Evolutionary conservation across 768 basidiomycete species (phyloP).

Genomic region (Mycena venus): DNA sequence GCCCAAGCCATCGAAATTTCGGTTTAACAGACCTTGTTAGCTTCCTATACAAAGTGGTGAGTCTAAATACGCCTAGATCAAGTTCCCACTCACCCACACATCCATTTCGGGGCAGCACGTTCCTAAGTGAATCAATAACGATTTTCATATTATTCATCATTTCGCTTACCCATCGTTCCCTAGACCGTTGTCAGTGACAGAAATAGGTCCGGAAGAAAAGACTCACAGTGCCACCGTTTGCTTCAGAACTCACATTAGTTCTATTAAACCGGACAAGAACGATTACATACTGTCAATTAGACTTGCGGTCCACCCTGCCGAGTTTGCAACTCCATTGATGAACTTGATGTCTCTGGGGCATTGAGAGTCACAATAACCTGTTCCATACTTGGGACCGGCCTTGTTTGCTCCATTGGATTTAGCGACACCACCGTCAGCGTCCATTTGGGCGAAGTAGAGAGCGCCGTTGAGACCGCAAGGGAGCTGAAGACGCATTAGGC

Average conservation of each 20-base stretch:
- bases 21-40: slow-evolving; percentile 43
- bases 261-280: not conserved
- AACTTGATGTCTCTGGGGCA: slow-evolving; percentile 75
- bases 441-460: slow-evolving; percentile 73
- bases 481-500: slow-evolving; percentile 39
- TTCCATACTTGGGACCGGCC: slow-evolving; percentile 68
- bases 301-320: slow-evolving; percentile 20
- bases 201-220: not conserved
- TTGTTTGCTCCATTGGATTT: slow-evolving; percentile 51
- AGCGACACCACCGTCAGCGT: slow-evolving; percentile 64
- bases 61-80: slow-evolving; percentile 19
- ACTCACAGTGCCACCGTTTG: slow-evolving; percentile 52
- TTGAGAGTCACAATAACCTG: slow-evolving; percentile 81
- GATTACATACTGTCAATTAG: slow-evolving; percentile 20
- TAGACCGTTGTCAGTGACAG: not conserved
- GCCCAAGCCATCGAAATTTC: not conserved
- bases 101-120: slow-evolving; percentile 37
- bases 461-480: slow-evolving; percentile 74
- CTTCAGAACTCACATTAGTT: slow-evolving; percentile 3
- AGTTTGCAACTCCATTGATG: slow-evolving; percentile 59
- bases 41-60: slow-evolving; percentile 14
- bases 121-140: slow-evolving; percentile 8
- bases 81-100: slow-evolving; percentile 23
- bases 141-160: not conserved
- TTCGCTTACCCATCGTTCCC: not conserved